Evolutionary conservation across 78 protist species (phyloP), one percentile per base, ranked within the genome.

Genomic region (Dictyostelium firmibasis): DNA sequence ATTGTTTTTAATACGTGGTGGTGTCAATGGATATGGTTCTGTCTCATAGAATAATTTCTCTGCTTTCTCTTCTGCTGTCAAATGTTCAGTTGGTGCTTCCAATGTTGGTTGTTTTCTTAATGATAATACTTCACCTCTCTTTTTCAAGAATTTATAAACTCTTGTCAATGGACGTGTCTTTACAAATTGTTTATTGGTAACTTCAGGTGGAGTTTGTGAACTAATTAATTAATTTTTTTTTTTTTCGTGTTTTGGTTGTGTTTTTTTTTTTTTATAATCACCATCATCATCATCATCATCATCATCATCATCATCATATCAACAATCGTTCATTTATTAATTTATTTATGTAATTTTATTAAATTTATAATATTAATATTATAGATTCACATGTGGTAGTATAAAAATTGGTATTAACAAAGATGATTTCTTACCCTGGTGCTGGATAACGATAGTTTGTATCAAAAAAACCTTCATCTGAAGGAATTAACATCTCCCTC

Each of bases 341-440:
- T n/a, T n/a, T n/a, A n/a, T n/a, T n/a, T n/a, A n/a, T n/a, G n/a
- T n/a, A n/a, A n/a, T n/a, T n/a, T n/a, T n/a, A n/a, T n/a, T n/a
- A n/a, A n/a, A n/a, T n/a, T n/a, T n/a, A n/a, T n/a, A n/a, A n/a
- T n/a, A n/a, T n/a, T n/a, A n/a, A n/a, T n/a, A n/a, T n/a, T n/a
- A n/a, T n/a, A n/a, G n/a, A n/a, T n/a, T n/a, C n/a, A n/a, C n/a
- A n/a, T n/a, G n/a, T n/a, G n/a, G n/a, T n/a, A n/a, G n/a, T n/a
- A n/a, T n/a, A n/a, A n/a, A n/a, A n/a, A n/a, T n/a, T n/a, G n/a
- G n/a, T n/a, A n/a, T n/a, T n/a, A n/a, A n/a, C n/a, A n/a, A n/a
- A n/a, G n/a, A n/a, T n/a, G n/a, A n/a, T n/a, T n/a, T 7, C 94
- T 31, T 89, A 89, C 94, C 94, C 94, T 81, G 94, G 94, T 44